A percentile compares a stretch with the other conserved stretches of the same genome.
Conservation (phyloP, 2,329 filamentous ascomycete genomes). For the Emmonsiellopsis sp. region DNA sequence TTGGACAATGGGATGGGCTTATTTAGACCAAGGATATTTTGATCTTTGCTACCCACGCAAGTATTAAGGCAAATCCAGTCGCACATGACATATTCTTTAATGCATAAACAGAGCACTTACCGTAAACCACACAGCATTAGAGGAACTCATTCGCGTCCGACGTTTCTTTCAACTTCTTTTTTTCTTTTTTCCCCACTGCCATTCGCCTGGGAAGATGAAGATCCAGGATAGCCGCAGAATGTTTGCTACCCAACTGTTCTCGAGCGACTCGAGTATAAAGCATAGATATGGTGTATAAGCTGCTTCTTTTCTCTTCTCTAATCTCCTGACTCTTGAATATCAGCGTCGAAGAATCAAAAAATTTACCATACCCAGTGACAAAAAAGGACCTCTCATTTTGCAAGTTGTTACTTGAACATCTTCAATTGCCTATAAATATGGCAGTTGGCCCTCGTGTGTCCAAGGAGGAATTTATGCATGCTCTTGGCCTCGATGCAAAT, state of each 20-base stretch:
- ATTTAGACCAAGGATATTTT: neutral
- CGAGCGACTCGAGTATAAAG: slow-evolving; percentile 1
- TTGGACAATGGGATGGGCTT: neutral
- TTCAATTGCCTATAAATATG: slow-evolving; percentile 15
- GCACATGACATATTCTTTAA: slow-evolving; percentile 6
- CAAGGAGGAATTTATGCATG: slow-evolving; percentile 40
- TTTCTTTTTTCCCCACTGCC: neutral
- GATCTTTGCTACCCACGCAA: neutral
- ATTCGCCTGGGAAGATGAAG: neutral
- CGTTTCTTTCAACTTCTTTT: slow-evolving; percentile 2
- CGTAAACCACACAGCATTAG: neutral
- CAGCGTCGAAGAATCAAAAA: neutral
- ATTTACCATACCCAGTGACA: neutral
- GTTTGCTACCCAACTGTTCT: slow-evolving; percentile 7
- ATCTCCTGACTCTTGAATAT: neutral
- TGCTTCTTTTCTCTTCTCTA: neutral
- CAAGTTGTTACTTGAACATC: slow-evolving; percentile 2
- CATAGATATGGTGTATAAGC: slow-evolving; percentile 2
- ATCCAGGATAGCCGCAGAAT: slow-evolving; percentile 7
- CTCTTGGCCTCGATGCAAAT: slow-evolving; percentile 31
- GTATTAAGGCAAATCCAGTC: slow-evolving; percentile 2
- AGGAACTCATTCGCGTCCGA: neutral
- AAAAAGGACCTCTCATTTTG: neutral
- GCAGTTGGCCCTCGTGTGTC: slow-evolving; percentile 35
- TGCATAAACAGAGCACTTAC: slow-evolving; percentile 2